phyloP scores from a whole-genome alignment of 2,329 filamentous ascomycete species.

The Paracoccidioides lutzii region DNA sequence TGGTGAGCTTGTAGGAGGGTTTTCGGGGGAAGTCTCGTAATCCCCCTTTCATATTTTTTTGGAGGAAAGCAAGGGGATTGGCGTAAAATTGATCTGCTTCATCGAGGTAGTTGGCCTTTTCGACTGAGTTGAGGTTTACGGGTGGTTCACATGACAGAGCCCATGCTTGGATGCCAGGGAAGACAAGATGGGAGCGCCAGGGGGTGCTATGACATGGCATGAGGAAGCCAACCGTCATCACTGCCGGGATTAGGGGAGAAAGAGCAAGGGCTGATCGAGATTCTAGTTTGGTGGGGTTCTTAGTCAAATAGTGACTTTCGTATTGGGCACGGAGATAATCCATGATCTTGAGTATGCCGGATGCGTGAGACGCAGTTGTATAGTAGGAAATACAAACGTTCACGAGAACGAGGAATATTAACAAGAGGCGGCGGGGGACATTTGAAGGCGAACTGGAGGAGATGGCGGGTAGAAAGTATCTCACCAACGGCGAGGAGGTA shows the following conservation, averaged over 20 bases:
- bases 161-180: conserved; percentile 63
- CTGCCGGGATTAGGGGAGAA: conserved; percentile 14
- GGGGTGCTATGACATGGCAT: conserved; percentile 95
- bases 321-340: conserved; percentile 63
- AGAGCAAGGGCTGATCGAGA: conserved; percentile 1
- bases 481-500: conserved; percentile 52
- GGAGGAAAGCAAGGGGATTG: conserved; percentile 47
- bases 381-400: conserved; percentile 65
- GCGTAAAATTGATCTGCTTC: conserved; percentile 87
- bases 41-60: conserved; percentile 37
- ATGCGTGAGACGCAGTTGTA: conserved; percentile 63
- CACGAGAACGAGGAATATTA: conserved; percentile 45
- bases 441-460: conserved; percentile 19
- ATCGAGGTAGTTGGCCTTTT: conserved; percentile 61
- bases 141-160: conserved; percentile 87
- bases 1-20: conserved; percentile 19
- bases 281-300: neutral
- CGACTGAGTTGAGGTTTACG: conserved; percentile 46
- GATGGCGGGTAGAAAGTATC: conserved; percentile 47
- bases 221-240: conserved; percentile 58
- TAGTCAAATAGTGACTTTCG: conserved; percentile 33
- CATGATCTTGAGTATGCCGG: conserved; percentile 63
- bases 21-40: conserved; percentile 21
- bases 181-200: conserved; percentile 77
- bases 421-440: conserved; percentile 39